A percentile compares a stretch with the other conserved stretches of the same genome.
phyloP scores from a whole-genome alignment of 345 rosid genomes.

The Raphanus sativus region DNA sequence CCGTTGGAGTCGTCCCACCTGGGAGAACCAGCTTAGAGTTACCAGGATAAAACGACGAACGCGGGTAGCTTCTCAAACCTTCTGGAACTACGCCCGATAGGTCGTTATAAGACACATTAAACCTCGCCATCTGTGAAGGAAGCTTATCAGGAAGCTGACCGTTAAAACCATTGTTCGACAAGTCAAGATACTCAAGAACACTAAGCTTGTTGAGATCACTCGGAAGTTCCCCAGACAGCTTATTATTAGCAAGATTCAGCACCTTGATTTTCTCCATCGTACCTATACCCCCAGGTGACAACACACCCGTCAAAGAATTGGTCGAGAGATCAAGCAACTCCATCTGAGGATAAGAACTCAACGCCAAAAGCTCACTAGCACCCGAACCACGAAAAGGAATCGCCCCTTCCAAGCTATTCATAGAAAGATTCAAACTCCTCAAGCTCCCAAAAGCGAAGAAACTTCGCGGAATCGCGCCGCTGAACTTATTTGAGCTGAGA shows the following conservation, averaged over 20 bases:
- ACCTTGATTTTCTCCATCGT: slow-evolving; percentile 53
- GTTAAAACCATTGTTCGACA: slow-evolving; percentile 68
- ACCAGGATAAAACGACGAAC: slow-evolving; percentile 72
- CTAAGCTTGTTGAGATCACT: slow-evolving; percentile 68
- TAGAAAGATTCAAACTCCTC: slow-evolving; percentile 73
- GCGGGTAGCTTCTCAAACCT: slow-evolving; percentile 49
- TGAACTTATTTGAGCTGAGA: slow-evolving; percentile 69
- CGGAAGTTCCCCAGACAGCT: slow-evolving; percentile 69
- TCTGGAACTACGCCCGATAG: slow-evolving; percentile 68
- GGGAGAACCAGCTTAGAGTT: slow-evolving; percentile 53
- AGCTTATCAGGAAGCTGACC: slow-evolving; percentile 72
- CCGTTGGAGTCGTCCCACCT: slow-evolving; percentile 24
- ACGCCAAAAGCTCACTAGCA: slow-evolving; percentile 56
- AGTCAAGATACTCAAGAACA: slow-evolving; percentile 70
- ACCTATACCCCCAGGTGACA: slow-evolving; percentile 63
- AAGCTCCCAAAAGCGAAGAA: slow-evolving; percentile 58
- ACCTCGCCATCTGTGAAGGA: slow-evolving; percentile 51
- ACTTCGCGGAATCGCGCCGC: slow-evolving; percentile 61
- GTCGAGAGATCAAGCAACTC: slow-evolving; percentile 89
- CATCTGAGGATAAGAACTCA: slow-evolving; percentile 51
- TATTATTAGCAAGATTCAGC: slow-evolving; percentile 71
- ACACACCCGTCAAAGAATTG: slow-evolving; percentile 61
- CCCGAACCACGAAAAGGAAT: slow-evolving; percentile 61
- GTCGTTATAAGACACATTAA: slow-evolving; percentile 80
- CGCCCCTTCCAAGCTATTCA: slow-evolving; percentile 67